A percentile compares a stretch with the other conserved stretches of the same genome.
Conservation (phyloP, 352 stramenopile species). For the Globisporangium acanthophoron region DNA sequence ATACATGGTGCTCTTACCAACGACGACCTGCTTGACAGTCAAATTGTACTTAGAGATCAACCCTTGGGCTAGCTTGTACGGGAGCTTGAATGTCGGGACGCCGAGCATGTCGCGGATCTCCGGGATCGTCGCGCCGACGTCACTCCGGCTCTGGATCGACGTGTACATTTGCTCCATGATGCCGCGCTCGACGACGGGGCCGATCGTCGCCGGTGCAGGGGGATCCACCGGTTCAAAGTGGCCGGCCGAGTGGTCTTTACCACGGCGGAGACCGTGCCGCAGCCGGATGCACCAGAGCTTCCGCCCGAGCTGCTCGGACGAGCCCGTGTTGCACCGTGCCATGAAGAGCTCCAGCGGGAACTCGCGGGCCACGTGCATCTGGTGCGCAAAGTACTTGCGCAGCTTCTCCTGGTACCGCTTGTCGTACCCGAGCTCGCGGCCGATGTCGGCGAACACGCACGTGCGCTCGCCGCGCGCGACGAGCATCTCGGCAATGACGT, state of each 20-base stretch:
- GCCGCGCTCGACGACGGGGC: slow-evolving; percentile 59
- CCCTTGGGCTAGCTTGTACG: slow-evolving; percentile 73
- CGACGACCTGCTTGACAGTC: slow-evolving; percentile 65
- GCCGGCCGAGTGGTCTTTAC: slow-evolving; percentile 11
- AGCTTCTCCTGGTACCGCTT: slow-evolving; percentile 80
- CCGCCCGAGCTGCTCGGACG: slow-evolving; percentile 44
- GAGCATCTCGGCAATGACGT: slow-evolving; percentile 64
- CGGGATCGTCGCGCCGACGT: slow-evolving; percentile 61
- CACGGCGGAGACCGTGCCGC: slow-evolving; percentile 13
- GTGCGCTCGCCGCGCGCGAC: slow-evolving; percentile 53
- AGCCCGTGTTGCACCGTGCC: slow-evolving; percentile 62
- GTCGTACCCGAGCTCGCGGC: slow-evolving; percentile 64
- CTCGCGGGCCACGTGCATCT: slow-evolving; percentile 43
- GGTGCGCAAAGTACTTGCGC: slow-evolving; percentile 77
- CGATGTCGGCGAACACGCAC: slow-evolving; percentile 83
- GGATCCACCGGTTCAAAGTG: slow-evolving; percentile 17
- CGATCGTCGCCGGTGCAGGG: slow-evolving; percentile 2
- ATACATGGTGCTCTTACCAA: slow-evolving; percentile 82
- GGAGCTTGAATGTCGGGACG: slow-evolving; percentile 79
- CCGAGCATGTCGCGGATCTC: slow-evolving; percentile 73
- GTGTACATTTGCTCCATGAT: slow-evolving; percentile 80
- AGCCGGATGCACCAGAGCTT: slow-evolving; percentile 80
- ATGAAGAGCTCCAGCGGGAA: slow-evolving; percentile 82
- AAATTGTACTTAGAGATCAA: slow-evolving; percentile 81
- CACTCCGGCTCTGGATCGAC: slow-evolving; percentile 43